Percentiles rank a stretch among this genome's conserved stretches.
Evolutionary conservation across 306 rosid genomes (phyloP).

Genomic region (Glycyrrhiza uralensis): DNA sequence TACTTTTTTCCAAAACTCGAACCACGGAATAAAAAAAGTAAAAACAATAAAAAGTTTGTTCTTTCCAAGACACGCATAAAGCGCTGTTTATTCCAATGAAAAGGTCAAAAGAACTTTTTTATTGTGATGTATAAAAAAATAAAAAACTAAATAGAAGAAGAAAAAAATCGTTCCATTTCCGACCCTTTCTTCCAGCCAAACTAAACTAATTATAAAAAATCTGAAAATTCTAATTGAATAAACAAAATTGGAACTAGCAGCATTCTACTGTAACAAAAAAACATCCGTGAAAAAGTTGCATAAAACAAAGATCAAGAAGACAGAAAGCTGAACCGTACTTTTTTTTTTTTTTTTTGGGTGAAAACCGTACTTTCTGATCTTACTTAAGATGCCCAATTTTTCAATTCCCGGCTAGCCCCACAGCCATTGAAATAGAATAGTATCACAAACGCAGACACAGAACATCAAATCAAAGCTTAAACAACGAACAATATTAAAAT

Average conservation of each 20-base stretch:
- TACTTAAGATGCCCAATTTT: not conserved
- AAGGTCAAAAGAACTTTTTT: not conserved
- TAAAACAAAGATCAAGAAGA: not conserved
- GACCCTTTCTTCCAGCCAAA: not conserved
- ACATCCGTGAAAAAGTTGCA: not conserved
- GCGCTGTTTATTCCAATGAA: slow-evolving; percentile 16
- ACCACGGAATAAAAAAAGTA: not conserved
- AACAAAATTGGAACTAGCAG: not conserved
- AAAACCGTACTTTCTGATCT: not conserved
- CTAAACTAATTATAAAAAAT: not conserved
- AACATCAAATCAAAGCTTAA: too few species aligned
- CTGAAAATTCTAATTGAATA: not conserved
- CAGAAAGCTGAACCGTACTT: not conserved
- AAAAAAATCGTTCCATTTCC: not conserved
- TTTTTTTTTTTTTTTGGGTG: too few species aligned
- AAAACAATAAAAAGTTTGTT: not conserved
- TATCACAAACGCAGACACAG: too few species aligned
- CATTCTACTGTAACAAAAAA: not conserved
- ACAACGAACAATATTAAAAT: not conserved
- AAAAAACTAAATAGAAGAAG: not conserved
- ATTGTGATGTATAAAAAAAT: not conserved
- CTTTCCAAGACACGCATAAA: slow-evolving; percentile 6
- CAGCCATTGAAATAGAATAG: not conserved
- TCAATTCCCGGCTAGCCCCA: not conserved
- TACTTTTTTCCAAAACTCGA: not conserved